phyloP scores from a whole-genome alignment of 176 grass and related monocot genomes.

The Eragrostis nindensis region DNA sequence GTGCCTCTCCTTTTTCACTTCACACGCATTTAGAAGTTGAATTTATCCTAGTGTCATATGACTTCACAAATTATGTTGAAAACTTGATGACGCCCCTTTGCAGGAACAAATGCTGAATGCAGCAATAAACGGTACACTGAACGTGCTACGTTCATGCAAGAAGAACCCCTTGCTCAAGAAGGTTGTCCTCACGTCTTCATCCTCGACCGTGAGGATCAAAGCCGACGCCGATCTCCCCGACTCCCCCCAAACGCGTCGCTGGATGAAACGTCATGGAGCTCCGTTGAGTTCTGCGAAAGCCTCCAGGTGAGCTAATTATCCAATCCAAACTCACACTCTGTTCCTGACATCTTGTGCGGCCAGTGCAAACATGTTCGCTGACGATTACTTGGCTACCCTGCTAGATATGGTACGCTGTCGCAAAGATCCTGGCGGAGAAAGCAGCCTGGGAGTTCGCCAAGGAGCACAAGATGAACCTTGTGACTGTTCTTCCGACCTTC shows the following conservation, averaged over 20 bases:
- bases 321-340: no score
- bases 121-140: slow-evolving; percentile 76
- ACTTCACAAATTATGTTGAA: neutral
- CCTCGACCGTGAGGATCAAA: slow-evolving; percentile 69
- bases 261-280: slow-evolving; percentile 91
- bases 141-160: slow-evolving; percentile 76
- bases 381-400: neutral
- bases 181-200: slow-evolving; percentile 86
- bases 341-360: neutral
- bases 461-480: slow-evolving; percentile 82
- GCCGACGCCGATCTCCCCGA: slow-evolving; percentile 56
- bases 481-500: slow-evolving; percentile 77
- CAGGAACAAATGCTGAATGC: slow-evolving; percentile 49
- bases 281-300: slow-evolving; percentile 59
- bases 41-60: neutral
- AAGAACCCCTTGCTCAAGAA: slow-evolving; percentile 69
- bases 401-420: slow-evolving; percentile 79
- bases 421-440: slow-evolving; percentile 82
- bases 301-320: slow-evolving; percentile 58
- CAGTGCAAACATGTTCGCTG: neutral
- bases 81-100: neutral
- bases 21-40: neutral
- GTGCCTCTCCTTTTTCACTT: neutral
- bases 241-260: slow-evolving; percentile 46
- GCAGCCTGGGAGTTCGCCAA: slow-evolving; percentile 86